A percentile compares a stretch with the other conserved stretches of the same genome.
These are phyloP conservation scores for Epicoccum nigrum DNA, from an alignment of 2,329 filamentous ascomycete genomes.

Conservation along the genomic window DNA sequence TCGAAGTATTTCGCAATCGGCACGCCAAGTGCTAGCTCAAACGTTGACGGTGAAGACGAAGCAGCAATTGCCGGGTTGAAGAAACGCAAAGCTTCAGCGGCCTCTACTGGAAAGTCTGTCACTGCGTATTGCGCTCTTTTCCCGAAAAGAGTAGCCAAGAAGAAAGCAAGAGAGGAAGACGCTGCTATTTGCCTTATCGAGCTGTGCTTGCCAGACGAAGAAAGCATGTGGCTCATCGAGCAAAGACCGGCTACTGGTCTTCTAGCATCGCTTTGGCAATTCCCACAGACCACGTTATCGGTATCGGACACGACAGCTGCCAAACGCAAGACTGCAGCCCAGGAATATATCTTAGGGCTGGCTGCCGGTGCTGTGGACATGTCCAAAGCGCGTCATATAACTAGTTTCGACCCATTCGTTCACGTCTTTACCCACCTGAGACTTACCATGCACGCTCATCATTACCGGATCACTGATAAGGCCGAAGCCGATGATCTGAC, in stretches of 20 bases:
- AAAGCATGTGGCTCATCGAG: constrained; percentile 44
- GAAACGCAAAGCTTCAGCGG: constrained; percentile 33
- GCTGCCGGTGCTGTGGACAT: constrained; percentile 20
- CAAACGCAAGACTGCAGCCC: constrained; percentile 33
- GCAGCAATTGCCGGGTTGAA: constrained; percentile 10
- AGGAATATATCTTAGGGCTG: constrained; percentile 29
- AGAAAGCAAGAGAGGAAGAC: constrained; percentile 42
- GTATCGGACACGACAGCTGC: constrained; percentile 22
- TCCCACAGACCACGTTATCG: constrained; percentile 37
- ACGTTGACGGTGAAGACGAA: constrained; percentile 17
- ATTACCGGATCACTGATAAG: constrained; percentile 23
- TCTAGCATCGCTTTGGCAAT: constrained; percentile 42
- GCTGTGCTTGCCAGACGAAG: constrained; percentile 10
- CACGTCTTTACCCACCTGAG: constrained; percentile 46
- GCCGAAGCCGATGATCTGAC: constrained; percentile 12
- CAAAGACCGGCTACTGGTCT: constrained; percentile 43
- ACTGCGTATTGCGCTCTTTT: constrained; percentile 43
- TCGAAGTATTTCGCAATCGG: constrained; percentile 40
- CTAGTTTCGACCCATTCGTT: constrained; percentile 34
- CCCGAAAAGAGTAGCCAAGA: constrained; percentile 44
- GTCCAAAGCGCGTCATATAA: constrained; percentile 24
- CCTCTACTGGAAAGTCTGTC: constrained; percentile 20
- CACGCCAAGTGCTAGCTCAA: constrained; percentile 22
- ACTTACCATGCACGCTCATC: constrained; percentile 45
- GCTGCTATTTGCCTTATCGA: constrained; percentile 43